A percentile compares a stretch with the other conserved stretches of the same genome.
These are phyloP conservation scores for Podaxis pistillaris DNA, from an alignment of 768 basidiomycete species.

Conservation along the genomic window DNA sequence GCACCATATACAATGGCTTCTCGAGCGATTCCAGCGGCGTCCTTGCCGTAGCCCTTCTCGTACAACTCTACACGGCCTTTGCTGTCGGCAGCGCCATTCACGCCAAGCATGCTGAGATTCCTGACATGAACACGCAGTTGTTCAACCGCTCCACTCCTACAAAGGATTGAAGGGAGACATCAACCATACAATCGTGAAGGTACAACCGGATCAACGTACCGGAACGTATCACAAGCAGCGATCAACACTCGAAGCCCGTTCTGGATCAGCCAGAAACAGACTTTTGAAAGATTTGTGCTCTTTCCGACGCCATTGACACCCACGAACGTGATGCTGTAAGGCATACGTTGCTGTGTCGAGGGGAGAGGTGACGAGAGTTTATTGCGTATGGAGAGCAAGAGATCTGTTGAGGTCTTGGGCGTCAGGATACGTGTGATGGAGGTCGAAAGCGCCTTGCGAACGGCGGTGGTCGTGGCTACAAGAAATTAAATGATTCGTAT, in stretches of 20 bases:
- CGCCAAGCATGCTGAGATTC: conserved; percentile 82
- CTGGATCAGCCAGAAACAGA: conserved; percentile 98
- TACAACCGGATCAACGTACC: conserved; percentile 40
- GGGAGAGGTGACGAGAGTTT: conserved; percentile 76
- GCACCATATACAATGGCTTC: conserved; percentile 90
- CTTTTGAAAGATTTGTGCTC: conserved; percentile 96
- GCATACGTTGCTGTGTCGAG: conserved; percentile 74
- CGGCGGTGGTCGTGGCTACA: conserved; percentile 80
- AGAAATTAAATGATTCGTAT: conserved; percentile 6
- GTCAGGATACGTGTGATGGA: conserved; percentile 93
- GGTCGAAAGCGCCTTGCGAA: conserved; percentile 77
- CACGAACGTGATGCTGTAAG: conserved; percentile 94
- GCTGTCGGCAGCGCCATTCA: conserved; percentile 65
- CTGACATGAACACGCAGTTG: conserved; percentile 95
- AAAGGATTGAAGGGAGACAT: background rate
- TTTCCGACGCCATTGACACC: conserved; percentile 99
- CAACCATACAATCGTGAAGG: background rate
- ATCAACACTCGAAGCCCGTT: conserved; percentile 92
- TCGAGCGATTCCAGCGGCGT: conserved; percentile 96
- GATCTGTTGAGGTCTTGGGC: conserved; percentile 95
- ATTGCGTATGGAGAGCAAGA: conserved; percentile 87
- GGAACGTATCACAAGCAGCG: conserved; percentile 97
- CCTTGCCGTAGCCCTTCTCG: conserved; percentile 97
- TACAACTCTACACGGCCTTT: conserved; percentile 87
- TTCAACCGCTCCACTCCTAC: conserved; percentile 93